These are phyloP conservation scores for Debaryomyces udenii DNA, from an alignment of 1,139 yeast species.

Conservation along the genomic window DNA sequence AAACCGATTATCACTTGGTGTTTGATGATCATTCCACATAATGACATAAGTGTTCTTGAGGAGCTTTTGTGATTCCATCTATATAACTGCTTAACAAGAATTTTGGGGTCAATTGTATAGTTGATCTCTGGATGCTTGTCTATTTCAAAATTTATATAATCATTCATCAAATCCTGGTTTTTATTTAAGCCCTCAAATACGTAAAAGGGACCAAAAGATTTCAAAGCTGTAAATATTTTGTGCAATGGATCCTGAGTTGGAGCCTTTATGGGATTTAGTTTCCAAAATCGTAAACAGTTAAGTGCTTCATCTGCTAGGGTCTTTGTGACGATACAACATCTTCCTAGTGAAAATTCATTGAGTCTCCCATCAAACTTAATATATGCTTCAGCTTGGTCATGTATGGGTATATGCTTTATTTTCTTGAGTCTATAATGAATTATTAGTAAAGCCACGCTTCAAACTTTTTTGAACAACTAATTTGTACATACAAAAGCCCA, in stretches of 20 bases:
- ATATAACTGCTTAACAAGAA: slow-evolving; percentile 17
- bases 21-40: slow-evolving; percentile 17
- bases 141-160: slow-evolving; percentile 17
- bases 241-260: slow-evolving; percentile 14
- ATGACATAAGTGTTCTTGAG: slow-evolving; percentile 9
- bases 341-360: slow-evolving; percentile 23
- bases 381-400: slow-evolving; percentile 25
- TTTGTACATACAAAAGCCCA: not conserved
- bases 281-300: slow-evolving; percentile 12
- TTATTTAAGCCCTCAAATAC: slow-evolving; percentile 20
- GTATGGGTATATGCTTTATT: slow-evolving; percentile 16
- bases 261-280: slow-evolving; percentile 2
- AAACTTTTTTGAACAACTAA: no score
- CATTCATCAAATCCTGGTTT: slow-evolving; percentile 9
- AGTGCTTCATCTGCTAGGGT: slow-evolving; percentile 13
- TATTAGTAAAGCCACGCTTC: slow-evolving; percentile 1
- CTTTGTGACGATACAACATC: slow-evolving; percentile 15
- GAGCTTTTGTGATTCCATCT: slow-evolving; percentile 15
- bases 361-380: slow-evolving; percentile 19
- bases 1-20: slow-evolving; percentile 21
- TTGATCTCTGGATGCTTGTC: slow-evolving; percentile 20
- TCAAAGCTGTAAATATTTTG: slow-evolving; percentile 20
- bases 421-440: not conserved
- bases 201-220: slow-evolving; percentile 25
- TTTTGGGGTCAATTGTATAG: slow-evolving; percentile 16